Evolutionary conservation across 345 rosid species (phyloP).

Genomic region (Conringia planisiliqua): DNA sequence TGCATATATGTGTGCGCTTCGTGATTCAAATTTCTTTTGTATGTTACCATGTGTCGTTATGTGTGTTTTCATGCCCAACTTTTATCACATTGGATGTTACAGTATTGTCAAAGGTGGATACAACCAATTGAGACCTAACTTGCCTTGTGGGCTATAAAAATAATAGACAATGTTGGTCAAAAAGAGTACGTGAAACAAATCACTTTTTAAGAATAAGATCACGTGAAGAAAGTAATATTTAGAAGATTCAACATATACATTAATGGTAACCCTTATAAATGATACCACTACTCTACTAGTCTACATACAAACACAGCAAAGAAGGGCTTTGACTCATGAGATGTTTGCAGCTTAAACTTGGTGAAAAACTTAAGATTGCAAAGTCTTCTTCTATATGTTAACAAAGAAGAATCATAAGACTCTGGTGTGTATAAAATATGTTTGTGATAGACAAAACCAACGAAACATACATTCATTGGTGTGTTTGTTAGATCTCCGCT

Average conservation of each 20-base stretch:
- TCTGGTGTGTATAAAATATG: not conserved
- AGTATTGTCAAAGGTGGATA: slow-evolving; percentile 32
- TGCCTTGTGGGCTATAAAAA: not conserved
- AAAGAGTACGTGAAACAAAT: not conserved
- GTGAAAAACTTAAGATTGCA: not conserved
- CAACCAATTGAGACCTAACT: slow-evolving; percentile 31
- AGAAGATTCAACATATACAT: not conserved
- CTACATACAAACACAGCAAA: not conserved
- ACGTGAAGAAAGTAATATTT: not conserved
- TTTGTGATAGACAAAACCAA: not conserved
- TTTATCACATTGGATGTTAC: not conserved
- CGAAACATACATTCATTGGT: not conserved
- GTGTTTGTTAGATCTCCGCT: slow-evolving; percentile 8
- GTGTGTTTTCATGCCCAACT: slow-evolving; percentile 24
- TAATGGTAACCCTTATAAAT: not conserved
- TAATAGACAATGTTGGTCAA: not conserved
- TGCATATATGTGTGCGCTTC: slow-evolving; percentile 8
- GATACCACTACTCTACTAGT: too few species aligned
- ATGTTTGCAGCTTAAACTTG: not conserved
- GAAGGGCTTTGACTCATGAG: not conserved
- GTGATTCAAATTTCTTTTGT: not conserved
- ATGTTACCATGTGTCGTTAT: slow-evolving; percentile 25
- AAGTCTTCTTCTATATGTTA: not conserved
- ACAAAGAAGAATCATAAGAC: not conserved
- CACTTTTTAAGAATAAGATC: not conserved